phyloP scores from a whole-genome alignment of 345 rosid genomes.

The Viola odorata region DNA sequence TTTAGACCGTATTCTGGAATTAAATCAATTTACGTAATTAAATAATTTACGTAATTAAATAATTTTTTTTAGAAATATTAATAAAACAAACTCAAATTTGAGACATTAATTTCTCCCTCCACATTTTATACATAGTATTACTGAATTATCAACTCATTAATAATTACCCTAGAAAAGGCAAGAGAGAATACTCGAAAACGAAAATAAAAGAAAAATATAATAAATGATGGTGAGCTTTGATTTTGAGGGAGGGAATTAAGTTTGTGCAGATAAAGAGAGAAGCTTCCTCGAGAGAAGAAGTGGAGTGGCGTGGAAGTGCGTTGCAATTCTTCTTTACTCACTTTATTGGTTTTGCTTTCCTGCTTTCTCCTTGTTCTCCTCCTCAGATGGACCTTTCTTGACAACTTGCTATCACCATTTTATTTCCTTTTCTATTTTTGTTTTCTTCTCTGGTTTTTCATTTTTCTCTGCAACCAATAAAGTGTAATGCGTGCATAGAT shows the following conservation, averaged over 20 bases:
- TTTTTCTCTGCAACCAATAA: slow-evolving; percentile 42
- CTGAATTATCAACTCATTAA: too few relatives aligned
- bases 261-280: slow-evolving; percentile 41
- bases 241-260: slow-evolving; percentile 3
- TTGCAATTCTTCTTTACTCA: slow-evolving; percentile 25
- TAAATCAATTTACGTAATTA: too few relatives aligned
- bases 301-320: slow-evolving; percentile 43
- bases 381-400: slow-evolving; percentile 43
- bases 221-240: slow-evolving; percentile 2
- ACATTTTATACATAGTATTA: too few relatives aligned
- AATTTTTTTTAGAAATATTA: too few relatives aligned
- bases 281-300: slow-evolving; percentile 55
- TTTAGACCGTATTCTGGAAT: too few relatives aligned
- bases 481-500: slow-evolving; percentile 2
- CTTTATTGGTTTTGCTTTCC: slow-evolving; percentile 31
- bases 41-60: too few relatives aligned
- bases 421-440: too few relatives aligned
- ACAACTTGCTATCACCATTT: slow-evolving; percentile 45
- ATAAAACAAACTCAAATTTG: too few relatives aligned
- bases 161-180: too few relatives aligned
- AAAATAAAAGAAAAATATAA: background rate
- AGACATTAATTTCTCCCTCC: too few relatives aligned
- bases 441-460: background rate
- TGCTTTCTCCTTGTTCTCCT: slow-evolving; percentile 13
- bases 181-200: too few relatives aligned